Percentiles rank a stretch among this genome's conserved stretches.
Conservation (phyloP, 371 early-diverging fungal species). For the Syncephalastrum contaminatum region DNA sequence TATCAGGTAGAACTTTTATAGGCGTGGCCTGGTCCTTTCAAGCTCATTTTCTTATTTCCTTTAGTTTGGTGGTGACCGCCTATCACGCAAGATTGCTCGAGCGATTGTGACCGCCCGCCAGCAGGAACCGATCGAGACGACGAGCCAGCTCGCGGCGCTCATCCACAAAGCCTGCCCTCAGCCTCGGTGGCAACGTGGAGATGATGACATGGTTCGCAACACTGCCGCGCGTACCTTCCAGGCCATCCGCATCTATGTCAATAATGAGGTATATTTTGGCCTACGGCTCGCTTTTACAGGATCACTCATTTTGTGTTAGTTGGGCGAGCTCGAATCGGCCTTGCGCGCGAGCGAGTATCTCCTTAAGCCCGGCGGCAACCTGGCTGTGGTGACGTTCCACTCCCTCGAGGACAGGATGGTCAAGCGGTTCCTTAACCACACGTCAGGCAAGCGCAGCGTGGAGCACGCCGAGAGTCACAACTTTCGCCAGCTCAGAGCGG, state of each 20-base stretch:
- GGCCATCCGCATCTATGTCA: constrained; percentile 68
- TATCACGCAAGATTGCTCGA: constrained; percentile 59
- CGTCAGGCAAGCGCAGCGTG: constrained; percentile 28
- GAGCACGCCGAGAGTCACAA: constrained; percentile 31
- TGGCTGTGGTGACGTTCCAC: constrained; percentile 72
- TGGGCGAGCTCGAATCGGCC: constrained; percentile 53
- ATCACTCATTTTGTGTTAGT: constrained; percentile 19
- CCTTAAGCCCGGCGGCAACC: constrained; percentile 51
- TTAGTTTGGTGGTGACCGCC: constrained; percentile 59
- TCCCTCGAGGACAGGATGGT: constrained; percentile 73
- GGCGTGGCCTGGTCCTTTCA: no score
- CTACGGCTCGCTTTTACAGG: neutral
- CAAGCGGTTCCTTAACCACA: constrained; percentile 59
- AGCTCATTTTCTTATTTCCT: constrained; percentile 1
- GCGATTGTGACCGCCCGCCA: constrained; percentile 60
- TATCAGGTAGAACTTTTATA: constrained; percentile 32
- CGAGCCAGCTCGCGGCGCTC: constrained; percentile 52
- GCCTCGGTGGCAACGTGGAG: constrained; percentile 44
- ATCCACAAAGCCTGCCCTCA: constrained; percentile 55
- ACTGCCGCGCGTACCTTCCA: constrained; percentile 58
- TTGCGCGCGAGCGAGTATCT: constrained; percentile 54
- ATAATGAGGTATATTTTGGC: constrained; percentile 55
- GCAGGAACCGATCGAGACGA: constrained; percentile 51
- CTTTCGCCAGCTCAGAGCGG: constrained; percentile 35
- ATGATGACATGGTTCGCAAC: constrained; percentile 48